phyloP scores from a whole-genome alignment of 305 asterid species.

The Fraxinus paxiana region DNA sequence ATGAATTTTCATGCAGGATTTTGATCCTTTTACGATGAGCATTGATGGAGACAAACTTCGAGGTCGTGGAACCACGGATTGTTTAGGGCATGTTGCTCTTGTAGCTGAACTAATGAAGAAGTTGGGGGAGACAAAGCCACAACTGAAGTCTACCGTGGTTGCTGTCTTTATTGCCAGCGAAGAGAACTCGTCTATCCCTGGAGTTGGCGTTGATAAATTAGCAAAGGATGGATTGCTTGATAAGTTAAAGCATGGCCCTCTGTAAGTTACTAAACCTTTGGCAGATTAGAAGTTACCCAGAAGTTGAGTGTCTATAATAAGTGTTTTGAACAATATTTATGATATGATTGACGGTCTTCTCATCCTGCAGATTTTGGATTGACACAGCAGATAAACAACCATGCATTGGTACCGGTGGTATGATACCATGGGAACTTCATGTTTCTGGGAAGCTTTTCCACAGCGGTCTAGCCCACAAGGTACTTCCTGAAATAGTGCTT shows the following conservation, averaged over 20 bases:
- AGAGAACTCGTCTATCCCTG: constrained; percentile 93
- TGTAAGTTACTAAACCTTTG: constrained; percentile 44
- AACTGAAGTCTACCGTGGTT: constrained; percentile 72
- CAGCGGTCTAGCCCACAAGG: constrained; percentile 95
- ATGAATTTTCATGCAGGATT: constrained; percentile 51
- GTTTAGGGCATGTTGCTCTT: constrained; percentile 95
- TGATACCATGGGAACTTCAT: constrained; percentile 90
- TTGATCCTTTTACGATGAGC: constrained; percentile 84
- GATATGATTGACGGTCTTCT: constrained; percentile 16
- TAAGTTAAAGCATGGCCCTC: constrained; percentile 75
- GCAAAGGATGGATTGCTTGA: constrained; percentile 79
- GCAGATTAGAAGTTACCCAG: constrained; percentile 1
- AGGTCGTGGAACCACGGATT: constrained; percentile 97
- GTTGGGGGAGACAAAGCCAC: constrained; percentile 76
- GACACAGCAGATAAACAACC: constrained; percentile 99
- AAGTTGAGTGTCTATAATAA: background rate
- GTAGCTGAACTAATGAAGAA: constrained; percentile 79
- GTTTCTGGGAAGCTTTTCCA: constrained; percentile 87
- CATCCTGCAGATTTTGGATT: constrained; percentile 72
- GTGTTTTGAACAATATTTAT: background rate
- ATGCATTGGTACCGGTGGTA: constrained; percentile 96
- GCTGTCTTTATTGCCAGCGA: constrained; percentile 97
- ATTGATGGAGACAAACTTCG: constrained; percentile 82
- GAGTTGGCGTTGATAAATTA: constrained; percentile 89
- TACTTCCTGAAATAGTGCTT: constrained; percentile 24